Conservation (phyloP, 2,329 filamentous ascomycete species). For the Bipolaris sorokiniana region DNA sequence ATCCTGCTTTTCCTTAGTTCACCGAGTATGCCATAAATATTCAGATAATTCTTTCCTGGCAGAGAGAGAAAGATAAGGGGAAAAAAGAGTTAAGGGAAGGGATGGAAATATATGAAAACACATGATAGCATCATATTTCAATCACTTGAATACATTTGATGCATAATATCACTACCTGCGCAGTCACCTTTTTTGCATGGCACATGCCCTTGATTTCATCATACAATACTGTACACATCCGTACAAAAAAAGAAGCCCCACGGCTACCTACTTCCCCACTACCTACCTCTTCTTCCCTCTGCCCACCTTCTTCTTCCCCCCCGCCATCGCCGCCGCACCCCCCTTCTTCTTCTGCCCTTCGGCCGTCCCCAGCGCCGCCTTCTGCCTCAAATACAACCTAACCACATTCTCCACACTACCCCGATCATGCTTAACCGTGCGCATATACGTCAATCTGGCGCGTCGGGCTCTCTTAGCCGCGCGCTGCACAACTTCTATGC, state of each 20-base stretch:
- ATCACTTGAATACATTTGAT: too few relatives aligned
- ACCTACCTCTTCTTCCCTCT: slow-evolving; percentile 41
- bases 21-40: too few relatives aligned
- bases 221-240: slow-evolving; percentile 13
- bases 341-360: slow-evolving; percentile 40
- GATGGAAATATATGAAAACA: too few relatives aligned
- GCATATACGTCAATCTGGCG: slow-evolving; percentile 89
- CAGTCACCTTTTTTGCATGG: too few relatives aligned
- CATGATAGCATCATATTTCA: too few relatives aligned
- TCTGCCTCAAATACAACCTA: slow-evolving; percentile 45
- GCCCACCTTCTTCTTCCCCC: slow-evolving; percentile 37
- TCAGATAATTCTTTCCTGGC: too few relatives aligned
- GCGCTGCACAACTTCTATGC: slow-evolving; percentile 92
- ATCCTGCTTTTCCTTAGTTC: too few relatives aligned
- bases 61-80: too few relatives aligned
- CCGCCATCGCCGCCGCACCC: slow-evolving; percentile 27
- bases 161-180: too few relatives aligned
- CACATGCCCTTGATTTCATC: slow-evolving; percentile 5
- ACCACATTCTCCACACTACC: slow-evolving; percentile 50
- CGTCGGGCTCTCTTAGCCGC: slow-evolving; percentile 82
- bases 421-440: slow-evolving; percentile 53
- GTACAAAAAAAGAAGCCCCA: slow-evolving; percentile 7
- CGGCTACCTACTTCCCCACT: too few relatives aligned
- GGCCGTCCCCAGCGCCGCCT: slow-evolving; percentile 44
- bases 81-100: too few relatives aligned